Conservation (phyloP, 2,329 filamentous ascomycete genomes). For the Phaeophleospora eucalypticola region DNA sequence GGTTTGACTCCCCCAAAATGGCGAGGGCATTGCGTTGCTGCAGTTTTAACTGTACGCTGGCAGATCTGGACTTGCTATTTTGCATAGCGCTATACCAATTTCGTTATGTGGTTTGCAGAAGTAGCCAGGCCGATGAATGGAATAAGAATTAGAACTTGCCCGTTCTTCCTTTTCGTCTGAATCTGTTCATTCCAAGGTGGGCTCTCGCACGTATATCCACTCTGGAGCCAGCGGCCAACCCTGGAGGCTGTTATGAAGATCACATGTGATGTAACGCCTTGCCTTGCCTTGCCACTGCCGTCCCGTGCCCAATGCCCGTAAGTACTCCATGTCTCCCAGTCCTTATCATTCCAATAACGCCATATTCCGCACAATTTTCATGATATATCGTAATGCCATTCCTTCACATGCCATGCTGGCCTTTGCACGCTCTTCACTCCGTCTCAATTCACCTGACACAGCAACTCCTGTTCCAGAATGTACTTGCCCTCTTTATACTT, state of each 20-base stretch:
- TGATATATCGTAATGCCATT: not conserved
- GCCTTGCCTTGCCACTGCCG: too few species aligned
- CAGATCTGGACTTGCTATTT: constrained; percentile 18
- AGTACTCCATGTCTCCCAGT: not conserved
- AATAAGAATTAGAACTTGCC: not conserved
- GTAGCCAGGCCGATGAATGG: constrained; percentile 1
- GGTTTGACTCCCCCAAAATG: constrained; percentile 4
- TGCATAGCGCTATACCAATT: constrained; percentile 28
- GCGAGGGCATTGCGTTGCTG: constrained; percentile 10
- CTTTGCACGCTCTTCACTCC: not conserved
- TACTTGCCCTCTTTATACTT: constrained; percentile 99
- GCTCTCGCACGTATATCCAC: not conserved
- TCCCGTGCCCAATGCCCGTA: not conserved
- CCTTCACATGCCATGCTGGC: not conserved
- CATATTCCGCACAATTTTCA: not conserved
- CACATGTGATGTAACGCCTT: not conserved
- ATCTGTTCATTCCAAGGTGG: not conserved
- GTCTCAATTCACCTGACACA: constrained; percentile 64
- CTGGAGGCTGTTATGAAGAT: not conserved
- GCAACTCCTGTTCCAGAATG: constrained; percentile 86
- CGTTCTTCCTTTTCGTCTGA: not conserved
- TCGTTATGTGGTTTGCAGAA: constrained; percentile 17
- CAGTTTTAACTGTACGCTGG: constrained; percentile 11
- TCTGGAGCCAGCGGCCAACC: not conserved
- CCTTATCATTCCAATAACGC: not conserved